Conservation (phyloP, 2,329 filamentous ascomycete genomes). For the Coniochaeta sp. region DNA sequence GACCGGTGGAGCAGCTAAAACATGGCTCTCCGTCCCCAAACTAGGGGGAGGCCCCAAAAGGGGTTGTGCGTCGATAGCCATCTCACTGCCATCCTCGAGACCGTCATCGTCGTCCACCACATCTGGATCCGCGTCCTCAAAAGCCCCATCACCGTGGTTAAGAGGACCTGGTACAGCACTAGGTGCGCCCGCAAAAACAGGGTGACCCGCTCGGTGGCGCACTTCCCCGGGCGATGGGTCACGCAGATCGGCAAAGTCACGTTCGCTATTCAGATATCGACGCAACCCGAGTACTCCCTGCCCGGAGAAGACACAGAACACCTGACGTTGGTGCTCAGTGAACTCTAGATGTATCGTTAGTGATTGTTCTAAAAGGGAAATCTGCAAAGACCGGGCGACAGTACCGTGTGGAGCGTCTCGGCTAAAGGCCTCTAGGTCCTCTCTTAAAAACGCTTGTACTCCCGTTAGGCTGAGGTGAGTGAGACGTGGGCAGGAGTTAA, state of each 20-base stretch:
- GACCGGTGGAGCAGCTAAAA: slow-evolving; percentile 5
- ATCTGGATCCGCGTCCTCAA: slow-evolving; percentile 15
- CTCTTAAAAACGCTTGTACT: slow-evolving; percentile 80
- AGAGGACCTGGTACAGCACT: slow-evolving; percentile 6
- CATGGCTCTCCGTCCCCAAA: slow-evolving; percentile 2
- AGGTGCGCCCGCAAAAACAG: not conserved
- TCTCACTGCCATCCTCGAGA: slow-evolving; percentile 20
- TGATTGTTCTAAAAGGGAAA: not conserved
- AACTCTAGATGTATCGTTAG: slow-evolving; percentile 60
- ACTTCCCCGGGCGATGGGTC: not conserved
- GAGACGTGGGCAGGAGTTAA: slow-evolving; percentile 85
- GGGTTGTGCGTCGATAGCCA: slow-evolving; percentile 19
- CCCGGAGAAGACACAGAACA: slow-evolving; percentile 97
- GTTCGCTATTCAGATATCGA: slow-evolving; percentile 61
- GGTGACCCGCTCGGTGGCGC: not conserved
- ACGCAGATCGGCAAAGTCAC: slow-evolving; percentile 37
- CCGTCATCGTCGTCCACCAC: slow-evolving; percentile 18
- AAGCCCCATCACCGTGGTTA: slow-evolving; percentile 5
- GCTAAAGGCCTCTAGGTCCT: slow-evolving; percentile 80
- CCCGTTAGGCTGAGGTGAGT: slow-evolving; percentile 94
- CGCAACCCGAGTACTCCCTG: slow-evolving; percentile 72
- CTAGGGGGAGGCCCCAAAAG: not conserved
- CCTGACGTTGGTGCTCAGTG: slow-evolving; percentile 86
- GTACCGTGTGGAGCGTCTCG: slow-evolving; percentile 71
- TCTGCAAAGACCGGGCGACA: slow-evolving; percentile 10